Conservation (phyloP, 1,139 yeast species). For the Oligophagozyma castellii region DNA sequence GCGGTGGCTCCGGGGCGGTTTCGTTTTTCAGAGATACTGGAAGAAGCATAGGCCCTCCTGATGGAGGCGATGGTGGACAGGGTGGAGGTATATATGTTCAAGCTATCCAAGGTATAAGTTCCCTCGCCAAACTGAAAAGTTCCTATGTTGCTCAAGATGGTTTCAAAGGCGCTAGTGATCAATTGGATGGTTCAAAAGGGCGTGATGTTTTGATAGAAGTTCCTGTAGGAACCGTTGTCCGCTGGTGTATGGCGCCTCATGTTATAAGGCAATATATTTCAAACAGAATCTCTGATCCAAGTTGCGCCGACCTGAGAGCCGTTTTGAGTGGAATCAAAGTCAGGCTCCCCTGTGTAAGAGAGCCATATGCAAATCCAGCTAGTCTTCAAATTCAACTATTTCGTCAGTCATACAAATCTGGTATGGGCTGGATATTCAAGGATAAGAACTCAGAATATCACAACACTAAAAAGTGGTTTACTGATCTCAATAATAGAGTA, state of each 20-base stretch:
- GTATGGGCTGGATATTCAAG: slow-evolving; percentile 81
- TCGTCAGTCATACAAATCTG: slow-evolving; percentile 43
- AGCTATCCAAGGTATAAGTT: slow-evolving; percentile 58
- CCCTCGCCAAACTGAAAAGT: slow-evolving; percentile 55
- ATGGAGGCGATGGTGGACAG: slow-evolving; percentile 95
- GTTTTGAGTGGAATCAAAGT: slow-evolving; percentile 9
- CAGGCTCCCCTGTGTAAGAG: slow-evolving; percentile 16
- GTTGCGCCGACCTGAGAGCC: slow-evolving; percentile 8
- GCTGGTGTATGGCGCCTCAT: slow-evolving; percentile 75
- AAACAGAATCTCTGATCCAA: slow-evolving; percentile 3
- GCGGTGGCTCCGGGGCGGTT: slow-evolving; percentile 80
- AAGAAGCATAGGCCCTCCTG: slow-evolving; percentile 81
- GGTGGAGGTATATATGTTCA: slow-evolving; percentile 82
- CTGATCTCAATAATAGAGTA: slow-evolving; percentile 47
- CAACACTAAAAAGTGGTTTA: slow-evolving; percentile 48
- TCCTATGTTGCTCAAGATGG: slow-evolving; percentile 67
- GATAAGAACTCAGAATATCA: slow-evolving; percentile 64
- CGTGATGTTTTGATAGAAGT: slow-evolving; percentile 67
- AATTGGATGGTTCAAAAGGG: slow-evolving; percentile 76
- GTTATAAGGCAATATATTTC: slow-evolving; percentile 24
- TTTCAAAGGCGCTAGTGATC: slow-evolving; percentile 53
- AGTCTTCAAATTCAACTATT: slow-evolving; percentile 41
- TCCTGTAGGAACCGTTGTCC: slow-evolving; percentile 79
- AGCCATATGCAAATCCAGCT: slow-evolving; percentile 20
- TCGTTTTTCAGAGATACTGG: slow-evolving; percentile 83